These are phyloP conservation scores for Durio zibethinus DNA, from an alignment of 345 rosid genomes.

Conservation along the genomic window DNA sequence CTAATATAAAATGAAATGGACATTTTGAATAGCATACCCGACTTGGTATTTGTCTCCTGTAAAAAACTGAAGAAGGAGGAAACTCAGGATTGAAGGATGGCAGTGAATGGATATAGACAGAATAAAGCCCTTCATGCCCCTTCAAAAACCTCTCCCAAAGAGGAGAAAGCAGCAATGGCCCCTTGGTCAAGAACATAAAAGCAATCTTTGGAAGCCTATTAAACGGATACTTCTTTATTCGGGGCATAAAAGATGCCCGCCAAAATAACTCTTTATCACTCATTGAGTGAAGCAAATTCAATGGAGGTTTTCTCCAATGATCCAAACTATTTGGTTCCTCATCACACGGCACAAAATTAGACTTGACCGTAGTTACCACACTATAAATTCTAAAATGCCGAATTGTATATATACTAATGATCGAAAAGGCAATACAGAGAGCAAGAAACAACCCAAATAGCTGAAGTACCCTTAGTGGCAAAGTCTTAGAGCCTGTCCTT, in stretches of 20 bases:
- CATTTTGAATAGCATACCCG: slow-evolving; percentile 41
- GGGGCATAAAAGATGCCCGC: slow-evolving; percentile 81
- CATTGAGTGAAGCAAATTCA: slow-evolving; percentile 64
- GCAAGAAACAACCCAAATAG: slow-evolving; percentile 49
- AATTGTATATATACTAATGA: slow-evolving; percentile 65
- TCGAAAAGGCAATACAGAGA: slow-evolving; percentile 51
- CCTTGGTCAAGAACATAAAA: slow-evolving; percentile 94
- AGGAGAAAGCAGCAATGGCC: slow-evolving; percentile 80
- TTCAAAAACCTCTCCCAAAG: slow-evolving; percentile 92
- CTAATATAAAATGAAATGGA: neutral
- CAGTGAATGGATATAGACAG: slow-evolving; percentile 74
- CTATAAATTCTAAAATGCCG: slow-evolving; percentile 54
- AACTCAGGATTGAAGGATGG: slow-evolving; percentile 64
- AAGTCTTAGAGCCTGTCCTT: slow-evolving; percentile 43
- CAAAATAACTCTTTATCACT: slow-evolving; percentile 73
- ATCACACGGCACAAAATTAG: slow-evolving; percentile 48
- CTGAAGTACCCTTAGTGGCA: slow-evolving; percentile 51
- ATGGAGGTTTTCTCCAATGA: slow-evolving; percentile 60
- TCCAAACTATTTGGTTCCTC: slow-evolving; percentile 40
- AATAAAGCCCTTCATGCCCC: slow-evolving; percentile 73
- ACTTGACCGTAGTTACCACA: slow-evolving; percentile 41
- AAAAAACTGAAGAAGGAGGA: slow-evolving; percentile 57
- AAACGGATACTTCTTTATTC: slow-evolving; percentile 63
- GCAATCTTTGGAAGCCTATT: slow-evolving; percentile 79
- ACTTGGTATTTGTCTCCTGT: slow-evolving; percentile 80